phyloP scores from a whole-genome alignment of 73 alveolate species.

The Tetrahymena thermophila region DNA sequence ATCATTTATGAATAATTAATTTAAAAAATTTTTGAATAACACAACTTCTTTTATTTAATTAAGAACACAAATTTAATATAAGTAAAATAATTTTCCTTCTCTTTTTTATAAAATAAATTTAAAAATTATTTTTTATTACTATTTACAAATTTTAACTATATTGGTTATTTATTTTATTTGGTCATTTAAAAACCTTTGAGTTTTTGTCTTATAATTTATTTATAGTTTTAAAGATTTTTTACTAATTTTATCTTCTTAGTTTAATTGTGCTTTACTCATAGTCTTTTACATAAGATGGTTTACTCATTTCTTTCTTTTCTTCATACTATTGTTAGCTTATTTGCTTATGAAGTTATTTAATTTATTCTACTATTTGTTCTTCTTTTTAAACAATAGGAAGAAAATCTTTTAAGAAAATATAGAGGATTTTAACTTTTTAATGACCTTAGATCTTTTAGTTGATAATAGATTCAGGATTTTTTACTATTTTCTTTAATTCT shows the following conservation, averaged over 20 bases:
- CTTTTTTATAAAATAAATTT: no score
- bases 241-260: not conserved
- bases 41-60: no score
- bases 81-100: no score
- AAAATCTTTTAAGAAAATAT: not conserved
- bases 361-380: not conserved
- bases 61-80: no score
- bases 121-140: no score
- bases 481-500: not conserved
- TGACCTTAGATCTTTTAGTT: not conserved
- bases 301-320: not conserved
- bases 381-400: not conserved
- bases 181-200: not conserved
- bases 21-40: no score
- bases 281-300: not conserved
- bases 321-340: not conserved
- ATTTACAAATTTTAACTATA: no score
- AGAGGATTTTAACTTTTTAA: not conserved
- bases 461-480: not conserved
- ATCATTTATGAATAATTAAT: no score
- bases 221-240: not conserved
- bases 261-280: not conserved
- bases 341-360: not conserved
- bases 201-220: not conserved
- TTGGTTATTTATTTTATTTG: no score